Conservation (phyloP, 257 asterid species). For the Ehretia macrophylla region DNA sequence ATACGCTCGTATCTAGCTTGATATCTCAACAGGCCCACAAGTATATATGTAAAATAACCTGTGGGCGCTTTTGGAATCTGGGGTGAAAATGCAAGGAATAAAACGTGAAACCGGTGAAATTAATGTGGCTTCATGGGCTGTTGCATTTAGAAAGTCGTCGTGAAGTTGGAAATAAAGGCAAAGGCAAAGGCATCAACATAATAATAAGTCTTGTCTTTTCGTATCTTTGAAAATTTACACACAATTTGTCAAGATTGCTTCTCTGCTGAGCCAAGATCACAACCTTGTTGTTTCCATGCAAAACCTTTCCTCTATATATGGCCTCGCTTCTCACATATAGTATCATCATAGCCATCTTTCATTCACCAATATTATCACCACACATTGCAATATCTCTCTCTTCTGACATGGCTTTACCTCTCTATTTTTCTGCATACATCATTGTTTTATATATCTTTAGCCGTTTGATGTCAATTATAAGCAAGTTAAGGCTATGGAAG, state of each 20-base stretch:
- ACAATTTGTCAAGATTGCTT: slow-evolving; percentile 1
- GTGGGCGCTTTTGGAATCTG: slow-evolving; percentile 4
- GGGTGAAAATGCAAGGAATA: not conserved
- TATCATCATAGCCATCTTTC: not conserved
- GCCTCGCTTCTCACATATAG: not conserved
- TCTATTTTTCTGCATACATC: slow-evolving; percentile 12
- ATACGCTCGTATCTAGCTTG: too few relatives aligned
- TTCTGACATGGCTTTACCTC: slow-evolving; percentile 27
- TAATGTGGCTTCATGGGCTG: not conserved
- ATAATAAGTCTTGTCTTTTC: slow-evolving; percentile 6
- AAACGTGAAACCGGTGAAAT: not conserved
- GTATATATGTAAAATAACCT: not conserved
- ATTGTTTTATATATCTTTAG: slow-evolving; percentile 16
- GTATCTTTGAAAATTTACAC: slow-evolving; percentile 17
- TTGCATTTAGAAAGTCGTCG: not conserved
- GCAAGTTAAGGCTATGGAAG: slow-evolving; percentile 20
- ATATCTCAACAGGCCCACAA: not conserved
- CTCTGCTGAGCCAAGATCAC: not conserved
- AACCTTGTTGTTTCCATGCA: not conserved
- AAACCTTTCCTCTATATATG: not conserved
- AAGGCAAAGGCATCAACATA: not conserved
- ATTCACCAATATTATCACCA: not conserved
- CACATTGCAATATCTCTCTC: not conserved
- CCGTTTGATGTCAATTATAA: slow-evolving; percentile 18
- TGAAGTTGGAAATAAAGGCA: not conserved